Base-by-base conservation (phyloP, 345 rosid species). In the Citrus mangshanensis region DNA sequence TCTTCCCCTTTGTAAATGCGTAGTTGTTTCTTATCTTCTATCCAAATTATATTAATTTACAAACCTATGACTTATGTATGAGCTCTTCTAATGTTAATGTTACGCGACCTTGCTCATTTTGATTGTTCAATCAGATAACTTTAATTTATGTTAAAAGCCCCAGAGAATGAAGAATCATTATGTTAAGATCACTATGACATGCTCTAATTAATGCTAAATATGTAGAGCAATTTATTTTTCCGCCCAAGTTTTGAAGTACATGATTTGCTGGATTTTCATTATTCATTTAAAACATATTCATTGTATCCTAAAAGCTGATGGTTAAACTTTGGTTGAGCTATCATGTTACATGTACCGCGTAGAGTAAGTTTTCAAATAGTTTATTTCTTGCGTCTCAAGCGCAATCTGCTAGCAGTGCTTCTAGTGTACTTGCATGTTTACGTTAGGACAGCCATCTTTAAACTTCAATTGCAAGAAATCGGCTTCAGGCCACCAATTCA, bases 391-490 rank as follows among this genome's bases (percentile, higher is more conserved):
- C 67, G 28, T 67, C 30, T 68, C 22, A 74, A 80, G 42, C 64
- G 46, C n/a, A 30, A 40, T 59, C 2, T 5, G 68, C 59, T 13
- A 32, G 16, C 75, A 56, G 25, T 55, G 14, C 67, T 32, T 18
- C 24, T 18, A 7, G 56, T 34, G 72, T 55, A 66, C 79, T 30
- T 76, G 62, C 51, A 76, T 35, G 65, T 13, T 32, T 67, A 76
- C 72, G 72, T 42, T 40, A 77, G 6, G 61, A 74, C 61, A 22
- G 72, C 79, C 80, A 79, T 68, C 73, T 75, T 78, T 78, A 64
- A 80, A 73, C 89, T 85, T 86, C 75, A 70, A 59, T 62, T n/a
- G 22, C 4, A 86, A 86, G 89, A 87, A 82, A 83, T 81, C 86
- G 86, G 86, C 91, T 24, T 28, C 77, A 40, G 63, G 30, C 81